phyloP scores from a whole-genome alignment of 257 asterid species.

The Gentiana straminea region DNA sequence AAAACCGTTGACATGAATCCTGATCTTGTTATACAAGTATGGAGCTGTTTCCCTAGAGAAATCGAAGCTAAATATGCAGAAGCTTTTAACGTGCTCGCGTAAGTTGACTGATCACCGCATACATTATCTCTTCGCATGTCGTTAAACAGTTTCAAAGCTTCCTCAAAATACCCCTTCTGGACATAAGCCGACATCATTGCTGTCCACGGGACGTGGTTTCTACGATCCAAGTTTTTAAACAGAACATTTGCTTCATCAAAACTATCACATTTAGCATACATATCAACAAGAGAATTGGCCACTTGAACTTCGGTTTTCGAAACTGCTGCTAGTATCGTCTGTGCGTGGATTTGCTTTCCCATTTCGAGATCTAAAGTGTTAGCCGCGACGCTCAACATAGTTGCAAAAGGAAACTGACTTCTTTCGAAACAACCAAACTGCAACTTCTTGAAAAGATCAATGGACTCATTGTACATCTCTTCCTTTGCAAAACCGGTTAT shows the following conservation, averaged over 20 bases:
- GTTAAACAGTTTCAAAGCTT: slow-evolving; percentile 51
- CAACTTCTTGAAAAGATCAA: slow-evolving; percentile 38
- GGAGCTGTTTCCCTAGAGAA: slow-evolving; percentile 67
- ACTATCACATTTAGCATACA: slow-evolving; percentile 80
- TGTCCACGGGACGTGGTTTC: slow-evolving; percentile 70
- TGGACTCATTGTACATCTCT: slow-evolving; percentile 38
- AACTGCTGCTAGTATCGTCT: slow-evolving; percentile 32
- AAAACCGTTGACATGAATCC: slow-evolving; percentile 55
- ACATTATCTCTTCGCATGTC: slow-evolving; percentile 44
- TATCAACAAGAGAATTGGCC: slow-evolving; percentile 69
- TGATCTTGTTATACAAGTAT: slow-evolving; percentile 31
- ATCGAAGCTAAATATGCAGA: slow-evolving; percentile 63
- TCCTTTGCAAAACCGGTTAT: slow-evolving; percentile 56
- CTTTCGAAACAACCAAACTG: slow-evolving; percentile 35
- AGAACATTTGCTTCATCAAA: slow-evolving; percentile 42
- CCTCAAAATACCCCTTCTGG: slow-evolving; percentile 57
- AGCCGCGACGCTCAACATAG: slow-evolving; percentile 65
- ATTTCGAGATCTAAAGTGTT: slow-evolving; percentile 38
- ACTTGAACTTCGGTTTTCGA: slow-evolving; percentile 56
- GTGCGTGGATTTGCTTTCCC: slow-evolving; percentile 80
- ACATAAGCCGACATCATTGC: slow-evolving; percentile 58
- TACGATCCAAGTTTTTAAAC: slow-evolving; percentile 31
- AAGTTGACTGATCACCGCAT: slow-evolving; percentile 66
- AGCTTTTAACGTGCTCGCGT: slow-evolving; percentile 58
- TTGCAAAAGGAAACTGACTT: slow-evolving; percentile 62